These are phyloP conservation scores for Galeopsis tetrahit DNA, from an alignment of 257 asterid genomes.

Conservation along the genomic window DNA sequence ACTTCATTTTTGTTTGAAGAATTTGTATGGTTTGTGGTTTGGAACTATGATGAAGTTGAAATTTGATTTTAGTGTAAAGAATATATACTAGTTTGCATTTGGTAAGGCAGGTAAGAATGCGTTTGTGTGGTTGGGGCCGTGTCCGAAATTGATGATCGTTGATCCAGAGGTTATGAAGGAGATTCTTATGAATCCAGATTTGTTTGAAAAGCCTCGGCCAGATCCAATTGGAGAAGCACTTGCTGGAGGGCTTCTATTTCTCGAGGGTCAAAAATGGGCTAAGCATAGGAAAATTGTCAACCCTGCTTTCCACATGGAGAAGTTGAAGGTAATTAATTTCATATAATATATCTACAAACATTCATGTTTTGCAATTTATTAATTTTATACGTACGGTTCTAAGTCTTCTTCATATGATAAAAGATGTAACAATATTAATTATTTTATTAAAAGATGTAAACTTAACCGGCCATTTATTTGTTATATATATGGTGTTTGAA, in stretches of 20 bases:
- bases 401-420: too few relatives aligned
- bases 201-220: slow-evolving; percentile 41
- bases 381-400: too few relatives aligned
- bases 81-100: too few relatives aligned
- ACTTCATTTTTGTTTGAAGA: too few relatives aligned
- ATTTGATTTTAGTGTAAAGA: too few relatives aligned
- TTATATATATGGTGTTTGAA: too few relatives aligned
- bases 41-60: too few relatives aligned
- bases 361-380: too few relatives aligned
- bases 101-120: slow-evolving; percentile 34
- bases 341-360: too few relatives aligned
- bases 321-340: slow-evolving; percentile 41
- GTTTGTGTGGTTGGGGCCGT: slow-evolving; percentile 51
- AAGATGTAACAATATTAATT: too few relatives aligned
- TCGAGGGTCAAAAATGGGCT: slow-evolving; percentile 50
- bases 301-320: slow-evolving; percentile 52
- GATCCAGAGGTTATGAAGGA: slow-evolving; percentile 50
- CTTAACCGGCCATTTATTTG: too few relatives aligned
- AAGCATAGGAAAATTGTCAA: slow-evolving; percentile 45
- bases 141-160: slow-evolving; percentile 34
- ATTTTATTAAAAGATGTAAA: not conserved
- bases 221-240: slow-evolving; percentile 39
- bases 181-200: slow-evolving; percentile 34
- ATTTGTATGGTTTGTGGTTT: too few relatives aligned
- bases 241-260: slow-evolving; percentile 46